Conservation (phyloP, 768 basidiomycete species). For the Pisolithus orientalis region DNA sequence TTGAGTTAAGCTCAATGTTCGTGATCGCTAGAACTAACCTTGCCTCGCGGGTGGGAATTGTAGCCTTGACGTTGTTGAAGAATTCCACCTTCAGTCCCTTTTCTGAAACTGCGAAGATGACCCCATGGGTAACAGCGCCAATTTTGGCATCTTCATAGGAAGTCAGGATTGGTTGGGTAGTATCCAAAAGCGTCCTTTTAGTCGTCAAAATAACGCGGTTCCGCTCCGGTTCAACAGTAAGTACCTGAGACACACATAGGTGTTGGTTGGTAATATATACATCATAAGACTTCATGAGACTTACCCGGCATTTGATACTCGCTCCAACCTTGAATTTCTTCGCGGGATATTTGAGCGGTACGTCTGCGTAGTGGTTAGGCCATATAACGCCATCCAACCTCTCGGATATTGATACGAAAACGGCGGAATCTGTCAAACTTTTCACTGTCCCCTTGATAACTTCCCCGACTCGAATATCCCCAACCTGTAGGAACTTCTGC, state of each 20-base stretch:
- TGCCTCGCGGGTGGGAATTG: constrained; percentile 74
- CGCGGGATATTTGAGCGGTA: constrained; percentile 87
- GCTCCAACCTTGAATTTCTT: constrained; percentile 83
- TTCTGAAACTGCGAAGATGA: constrained; percentile 76
- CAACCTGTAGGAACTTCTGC: constrained; percentile 79
- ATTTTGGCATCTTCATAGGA: constrained; percentile 59
- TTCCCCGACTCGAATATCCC: constrained; percentile 81
- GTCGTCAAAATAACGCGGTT: constrained; percentile 83
- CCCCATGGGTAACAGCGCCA: constrained; percentile 73
- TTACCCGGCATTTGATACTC: constrained; percentile 78
- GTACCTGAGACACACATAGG: constrained; percentile 43
- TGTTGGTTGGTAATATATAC: background rate
- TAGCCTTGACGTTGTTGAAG: constrained; percentile 81
- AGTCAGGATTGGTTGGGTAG: constrained; percentile 64
- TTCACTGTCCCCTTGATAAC: constrained; percentile 84
- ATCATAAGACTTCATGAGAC: constrained; percentile 27
- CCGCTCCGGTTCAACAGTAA: constrained; percentile 73
- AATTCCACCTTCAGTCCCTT: constrained; percentile 84
- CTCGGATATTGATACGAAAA: constrained; percentile 84
- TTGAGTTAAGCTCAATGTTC: background rate
- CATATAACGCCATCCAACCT: constrained; percentile 90
- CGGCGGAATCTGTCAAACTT: constrained; percentile 67
- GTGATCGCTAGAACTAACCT: constrained; percentile 44
- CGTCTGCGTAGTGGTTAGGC: constrained; percentile 95
- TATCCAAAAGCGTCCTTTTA: constrained; percentile 85